phyloP scores from a whole-genome alignment of 2,329 filamentous ascomycete species.

The Verruconis gallopava region DNA sequence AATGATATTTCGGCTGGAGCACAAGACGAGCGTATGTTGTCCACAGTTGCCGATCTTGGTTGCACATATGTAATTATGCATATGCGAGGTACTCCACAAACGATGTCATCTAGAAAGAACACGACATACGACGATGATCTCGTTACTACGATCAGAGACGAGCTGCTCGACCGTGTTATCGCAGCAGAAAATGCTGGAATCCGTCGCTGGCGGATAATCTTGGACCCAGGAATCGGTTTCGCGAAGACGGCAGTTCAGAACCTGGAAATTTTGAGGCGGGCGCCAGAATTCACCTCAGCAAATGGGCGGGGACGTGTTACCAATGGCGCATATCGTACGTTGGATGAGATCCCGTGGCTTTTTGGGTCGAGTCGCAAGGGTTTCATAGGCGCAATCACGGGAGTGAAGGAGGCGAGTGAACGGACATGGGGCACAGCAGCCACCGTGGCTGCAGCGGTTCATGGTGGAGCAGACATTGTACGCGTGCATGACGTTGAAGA shows the following conservation, averaged over 20 bases:
- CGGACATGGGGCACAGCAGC: slow-evolving; percentile 78
- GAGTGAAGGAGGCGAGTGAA: slow-evolving; percentile 55
- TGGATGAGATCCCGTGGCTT: slow-evolving; percentile 70
- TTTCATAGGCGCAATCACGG: slow-evolving; percentile 76
- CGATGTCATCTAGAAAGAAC: slow-evolving; percentile 57
- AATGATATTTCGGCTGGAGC: slow-evolving; percentile 86
- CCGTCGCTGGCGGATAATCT: slow-evolving; percentile 81
- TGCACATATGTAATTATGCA: slow-evolving; percentile 82
- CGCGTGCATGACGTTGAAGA: slow-evolving; percentile 81
- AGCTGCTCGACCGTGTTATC: slow-evolving; percentile 56
- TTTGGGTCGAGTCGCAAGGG: slow-evolving; percentile 79
- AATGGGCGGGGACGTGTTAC: slow-evolving; percentile 33
- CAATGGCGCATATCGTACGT: slow-evolving; percentile 19
- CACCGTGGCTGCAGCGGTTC: slow-evolving; percentile 71
- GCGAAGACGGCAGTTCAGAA: slow-evolving; percentile 77
- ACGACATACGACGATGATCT: slow-evolving; percentile 53
- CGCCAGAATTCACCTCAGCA: slow-evolving; percentile 42
- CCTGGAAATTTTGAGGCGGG: slow-evolving; percentile 57
- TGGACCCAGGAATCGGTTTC: slow-evolving; percentile 91
- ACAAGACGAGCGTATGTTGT: slow-evolving; percentile 60
- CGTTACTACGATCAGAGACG: slow-evolving; percentile 49
- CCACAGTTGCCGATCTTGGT: slow-evolving; percentile 62
- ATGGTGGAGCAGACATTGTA: slow-evolving; percentile 81
- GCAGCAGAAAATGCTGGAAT: slow-evolving; percentile 75
- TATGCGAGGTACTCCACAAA: slow-evolving; percentile 77